These are phyloP conservation scores for Aspergillus sp. DNA, from an alignment of 2,329 filamentous ascomycete species.

Conservation along the genomic window DNA sequence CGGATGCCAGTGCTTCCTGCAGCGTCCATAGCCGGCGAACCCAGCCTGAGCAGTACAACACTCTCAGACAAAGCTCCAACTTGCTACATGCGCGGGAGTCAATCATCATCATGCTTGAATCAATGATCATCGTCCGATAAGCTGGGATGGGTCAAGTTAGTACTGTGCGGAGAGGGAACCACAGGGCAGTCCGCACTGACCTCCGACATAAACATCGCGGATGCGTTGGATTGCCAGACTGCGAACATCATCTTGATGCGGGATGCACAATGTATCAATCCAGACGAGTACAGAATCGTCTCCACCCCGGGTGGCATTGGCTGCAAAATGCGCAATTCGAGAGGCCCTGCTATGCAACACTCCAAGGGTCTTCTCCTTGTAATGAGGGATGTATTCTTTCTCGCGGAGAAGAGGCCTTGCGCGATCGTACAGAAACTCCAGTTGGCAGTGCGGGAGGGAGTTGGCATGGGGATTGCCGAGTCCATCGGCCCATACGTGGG, in stretches of 20 bases:
- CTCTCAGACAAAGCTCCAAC: neutral
- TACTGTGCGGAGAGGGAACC: too few relatives aligned
- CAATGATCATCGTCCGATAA: neutral
- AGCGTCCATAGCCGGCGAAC: constrained; percentile 6
- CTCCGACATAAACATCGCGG: constrained; percentile 4
- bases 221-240: constrained; percentile 4
- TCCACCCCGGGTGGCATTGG: neutral
- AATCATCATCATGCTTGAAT: neutral
- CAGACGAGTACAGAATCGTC: constrained; percentile 4
- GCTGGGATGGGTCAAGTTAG: neutral
- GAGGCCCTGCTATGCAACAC: neutral
- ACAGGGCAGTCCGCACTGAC: neutral
- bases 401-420: neutral
- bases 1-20: neutral
- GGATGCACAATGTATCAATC: constrained; percentile 8
- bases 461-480: neutral
- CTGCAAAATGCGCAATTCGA: neutral
- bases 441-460: neutral
- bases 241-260: neutral
- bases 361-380: neutral
- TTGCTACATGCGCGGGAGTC: neutral
- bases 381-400: neutral
- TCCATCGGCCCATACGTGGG: constrained; percentile 6
- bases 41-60: constrained; percentile 5
- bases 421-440: neutral